phyloP scores from a whole-genome alignment of 1,284 basidiomycete genomes.

The Schizophyllum commune region DNA sequence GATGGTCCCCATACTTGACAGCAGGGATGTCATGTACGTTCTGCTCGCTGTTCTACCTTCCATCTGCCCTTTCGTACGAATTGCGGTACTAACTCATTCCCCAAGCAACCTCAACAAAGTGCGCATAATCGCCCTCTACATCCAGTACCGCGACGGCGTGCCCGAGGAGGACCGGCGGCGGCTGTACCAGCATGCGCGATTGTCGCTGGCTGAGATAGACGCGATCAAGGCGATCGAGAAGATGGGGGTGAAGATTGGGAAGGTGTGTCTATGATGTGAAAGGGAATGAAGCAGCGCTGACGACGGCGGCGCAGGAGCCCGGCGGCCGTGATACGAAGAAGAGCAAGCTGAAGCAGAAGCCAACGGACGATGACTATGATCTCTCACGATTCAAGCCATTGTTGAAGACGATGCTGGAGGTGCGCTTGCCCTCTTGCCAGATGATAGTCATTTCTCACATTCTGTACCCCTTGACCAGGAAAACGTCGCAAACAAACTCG shows the following conservation, averaged over 20 bases:
- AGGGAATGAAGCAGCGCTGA: slow-evolving; percentile 1
- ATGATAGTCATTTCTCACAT: no score
- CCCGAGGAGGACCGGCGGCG: slow-evolving; percentile 94
- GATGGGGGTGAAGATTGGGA: slow-evolving; percentile 79
- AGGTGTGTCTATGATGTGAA: slow-evolving; percentile 41
- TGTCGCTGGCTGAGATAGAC: slow-evolving; percentile 88
- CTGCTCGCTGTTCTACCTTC: slow-evolving; percentile 1
- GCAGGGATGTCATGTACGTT: slow-evolving; percentile 70
- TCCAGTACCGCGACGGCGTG: slow-evolving; percentile 93
- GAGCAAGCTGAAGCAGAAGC: slow-evolving; percentile 61
- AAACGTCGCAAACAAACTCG: slow-evolving; percentile 73
- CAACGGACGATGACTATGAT: slow-evolving; percentile 85
- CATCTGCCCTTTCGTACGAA: background rate
- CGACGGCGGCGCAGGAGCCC: slow-evolving; percentile 38
- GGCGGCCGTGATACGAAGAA: slow-evolving; percentile 72
- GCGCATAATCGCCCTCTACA: slow-evolving; percentile 93
- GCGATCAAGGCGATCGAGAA: slow-evolving; percentile 84
- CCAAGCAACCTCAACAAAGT: slow-evolving; percentile 88
- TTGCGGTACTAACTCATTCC: background rate
- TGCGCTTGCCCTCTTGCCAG: no score
- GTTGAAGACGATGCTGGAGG: slow-evolving; percentile 80
- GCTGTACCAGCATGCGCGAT: slow-evolving; percentile 93
- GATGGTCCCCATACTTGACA: slow-evolving; percentile 95
- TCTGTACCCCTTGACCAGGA: slow-evolving; percentile 55
- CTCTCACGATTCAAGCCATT: slow-evolving; percentile 91